phyloP scores from a whole-genome alignment of 2,329 filamentous ascomycete species.

The Diaporthe amygdali region DNA sequence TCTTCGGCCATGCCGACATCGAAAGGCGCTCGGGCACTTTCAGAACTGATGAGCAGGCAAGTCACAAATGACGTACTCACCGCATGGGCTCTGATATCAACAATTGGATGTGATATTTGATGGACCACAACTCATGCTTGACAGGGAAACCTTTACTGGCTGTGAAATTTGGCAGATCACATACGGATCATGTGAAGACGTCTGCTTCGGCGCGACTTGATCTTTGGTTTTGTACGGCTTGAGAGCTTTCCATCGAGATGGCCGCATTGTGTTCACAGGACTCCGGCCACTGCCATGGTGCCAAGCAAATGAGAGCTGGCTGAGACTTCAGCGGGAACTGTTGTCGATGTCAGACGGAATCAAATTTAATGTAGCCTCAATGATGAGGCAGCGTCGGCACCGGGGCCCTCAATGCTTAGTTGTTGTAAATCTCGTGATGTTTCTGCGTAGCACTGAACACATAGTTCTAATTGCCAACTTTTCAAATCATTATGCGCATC shows the following conservation, averaged over 20 bases:
- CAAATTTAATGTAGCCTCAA: background rate
- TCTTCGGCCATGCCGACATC: background rate
- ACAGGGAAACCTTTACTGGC: background rate
- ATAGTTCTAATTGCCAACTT: no score
- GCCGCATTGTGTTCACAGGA: rapidly evolving
- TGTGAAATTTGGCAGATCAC: background rate
- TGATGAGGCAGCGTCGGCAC: background rate
- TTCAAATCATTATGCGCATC: background rate
- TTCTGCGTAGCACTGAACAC: background rate
- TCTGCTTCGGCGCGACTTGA: no score
- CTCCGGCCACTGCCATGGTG: background rate
- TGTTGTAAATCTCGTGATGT: background rate
- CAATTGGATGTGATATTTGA: background rate
- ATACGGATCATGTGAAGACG: background rate
- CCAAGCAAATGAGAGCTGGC: background rate
- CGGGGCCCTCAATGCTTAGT: no score
- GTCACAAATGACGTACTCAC: background rate
- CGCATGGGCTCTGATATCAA: background rate
- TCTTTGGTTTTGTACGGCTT: no score
- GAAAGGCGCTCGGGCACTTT: background rate
- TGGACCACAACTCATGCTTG: background rate
- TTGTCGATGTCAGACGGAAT: no score
- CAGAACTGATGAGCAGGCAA: background rate
- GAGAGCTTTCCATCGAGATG: background rate
- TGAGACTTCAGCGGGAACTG: no score